Evolutionary conservation across 768 basidiomycete species (phyloP).

Genomic region (Trametes cinnabarina): DNA sequence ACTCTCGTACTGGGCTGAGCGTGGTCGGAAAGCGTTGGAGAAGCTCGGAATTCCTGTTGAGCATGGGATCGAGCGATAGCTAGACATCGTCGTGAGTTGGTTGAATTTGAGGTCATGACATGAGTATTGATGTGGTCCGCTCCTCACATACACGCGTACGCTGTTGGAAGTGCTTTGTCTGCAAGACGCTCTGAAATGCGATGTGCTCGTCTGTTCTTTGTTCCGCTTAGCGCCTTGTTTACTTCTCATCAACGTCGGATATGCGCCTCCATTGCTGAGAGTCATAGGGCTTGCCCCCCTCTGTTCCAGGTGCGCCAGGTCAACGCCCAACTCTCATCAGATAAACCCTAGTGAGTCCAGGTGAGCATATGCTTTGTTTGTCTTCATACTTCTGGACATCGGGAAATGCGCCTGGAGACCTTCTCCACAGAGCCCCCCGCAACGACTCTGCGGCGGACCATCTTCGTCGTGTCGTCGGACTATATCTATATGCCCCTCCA

Average conservation of each 20-base stretch:
- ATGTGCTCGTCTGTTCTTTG: not conserved
- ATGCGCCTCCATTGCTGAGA: not conserved
- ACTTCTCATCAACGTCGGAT: not conserved
- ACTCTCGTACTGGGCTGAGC: conserved; percentile 48
- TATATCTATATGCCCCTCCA: not conserved
- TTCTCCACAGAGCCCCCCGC: not conserved
- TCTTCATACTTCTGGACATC: not conserved
- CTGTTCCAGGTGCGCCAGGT: too few species aligned
- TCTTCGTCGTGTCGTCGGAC: not conserved
- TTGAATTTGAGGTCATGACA: too few species aligned
- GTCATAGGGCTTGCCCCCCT: too few species aligned
- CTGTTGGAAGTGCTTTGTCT: not conserved
- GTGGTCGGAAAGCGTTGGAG: conserved; percentile 49
- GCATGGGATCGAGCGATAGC: conserved; percentile 39
- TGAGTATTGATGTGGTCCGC: not conserved
- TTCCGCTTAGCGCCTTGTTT: not conserved
- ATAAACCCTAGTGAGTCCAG: not conserved
- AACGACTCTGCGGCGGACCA: not conserved
- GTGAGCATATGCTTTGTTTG: not conserved
- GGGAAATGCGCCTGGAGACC: not conserved
- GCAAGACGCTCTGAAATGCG: not conserved
- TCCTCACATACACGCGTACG: not conserved
- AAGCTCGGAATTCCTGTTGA: conserved; percentile 46
- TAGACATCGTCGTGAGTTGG: not conserved
- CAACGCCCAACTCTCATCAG: too few species aligned